Evolutionary conservation across 805 yeast genomes (phyloP), one percentile per base, ranked within the genome.

Genomic region (Yamadazyma sp.): DNA sequence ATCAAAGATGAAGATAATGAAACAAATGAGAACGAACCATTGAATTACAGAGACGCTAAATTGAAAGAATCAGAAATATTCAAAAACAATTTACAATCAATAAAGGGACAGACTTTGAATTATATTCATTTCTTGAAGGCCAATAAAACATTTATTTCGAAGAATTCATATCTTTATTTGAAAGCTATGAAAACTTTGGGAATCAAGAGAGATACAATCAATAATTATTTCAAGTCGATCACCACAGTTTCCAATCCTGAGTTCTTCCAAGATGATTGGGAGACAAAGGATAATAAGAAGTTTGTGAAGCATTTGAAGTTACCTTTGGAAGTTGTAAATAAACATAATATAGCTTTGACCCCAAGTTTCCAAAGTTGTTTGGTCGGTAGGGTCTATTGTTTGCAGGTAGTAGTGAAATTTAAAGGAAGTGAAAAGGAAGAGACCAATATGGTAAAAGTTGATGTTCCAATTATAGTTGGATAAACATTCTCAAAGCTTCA

Each of bases 331-430:
- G 54, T 70, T 14, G 45, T 55, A 21, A 65, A 69, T 30, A 70
- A 71, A 35, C 62, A 72, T 24, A 58, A 58, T 31, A 67, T 73
- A 31, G 76, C 79, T 1, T 52, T 82, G 36, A 52, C 77, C 12
- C 87, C 87, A 1, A 70, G 70, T 36, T 81, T 80, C 53, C 85
- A 80, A 45, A 72, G 70, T 32, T 82, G 87, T 54, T 56, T 76
- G 36, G 62, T 79, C n/a, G 72, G 80, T 4, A 65, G 87, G 49
- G 53, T 71, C 12, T 80, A 82, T 51, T 65, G 74, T 40, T 55
- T 78, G 34, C 72, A 78, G 37, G 65, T 76, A 1, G 49, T 53
- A 19, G 67, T 75, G 18, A 69, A 60, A 39, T 73, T 69, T 37
- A 62, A 60, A 36, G 71, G 70, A 3, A 49, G 56, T n/a, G 58